phyloP scores from a whole-genome alignment of 78 protist genomes.

The Protostelium mycophagum region DNA sequence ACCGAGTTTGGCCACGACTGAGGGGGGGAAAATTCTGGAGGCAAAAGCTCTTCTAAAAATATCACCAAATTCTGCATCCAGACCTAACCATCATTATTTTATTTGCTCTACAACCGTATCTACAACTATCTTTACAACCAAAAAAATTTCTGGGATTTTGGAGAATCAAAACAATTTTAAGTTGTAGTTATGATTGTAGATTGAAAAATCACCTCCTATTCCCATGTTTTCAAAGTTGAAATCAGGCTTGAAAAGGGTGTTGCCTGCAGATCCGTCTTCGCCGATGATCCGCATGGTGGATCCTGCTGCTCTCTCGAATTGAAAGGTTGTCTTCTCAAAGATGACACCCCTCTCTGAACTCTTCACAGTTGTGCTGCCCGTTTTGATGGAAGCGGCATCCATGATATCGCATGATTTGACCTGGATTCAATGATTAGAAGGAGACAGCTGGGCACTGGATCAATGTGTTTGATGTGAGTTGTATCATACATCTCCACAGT shows the following conservation, averaged over 20 bases:
- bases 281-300: background rate
- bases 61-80: conserved; percentile 85
- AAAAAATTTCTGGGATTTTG: too few species aligned
- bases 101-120: too few species aligned
- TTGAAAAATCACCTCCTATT: conserved; percentile 70
- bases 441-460: too few species aligned
- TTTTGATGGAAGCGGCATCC: background rate
- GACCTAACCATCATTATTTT: conserved; percentile 53
- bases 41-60: conserved; percentile 98
- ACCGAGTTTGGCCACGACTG: conserved; percentile 82
- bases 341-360: background rate
- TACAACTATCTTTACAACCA: too few species aligned
- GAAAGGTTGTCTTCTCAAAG: background rate
- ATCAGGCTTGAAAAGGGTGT: conserved; percentile 55
- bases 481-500: too few species aligned
- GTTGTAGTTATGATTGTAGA: background rate
- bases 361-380: background rate
- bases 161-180: too few species aligned
- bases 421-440: too few species aligned
- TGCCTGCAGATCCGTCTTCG: background rate
- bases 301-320: background rate
- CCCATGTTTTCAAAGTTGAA: conserved; percentile 95
- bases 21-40: conserved; percentile 92
- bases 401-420: background rate
- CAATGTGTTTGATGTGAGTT: too few species aligned